These are phyloP conservation scores for Passalora sequoiae DNA, from an alignment of 2,329 filamentous ascomycete genomes.

Conservation along the genomic window DNA sequence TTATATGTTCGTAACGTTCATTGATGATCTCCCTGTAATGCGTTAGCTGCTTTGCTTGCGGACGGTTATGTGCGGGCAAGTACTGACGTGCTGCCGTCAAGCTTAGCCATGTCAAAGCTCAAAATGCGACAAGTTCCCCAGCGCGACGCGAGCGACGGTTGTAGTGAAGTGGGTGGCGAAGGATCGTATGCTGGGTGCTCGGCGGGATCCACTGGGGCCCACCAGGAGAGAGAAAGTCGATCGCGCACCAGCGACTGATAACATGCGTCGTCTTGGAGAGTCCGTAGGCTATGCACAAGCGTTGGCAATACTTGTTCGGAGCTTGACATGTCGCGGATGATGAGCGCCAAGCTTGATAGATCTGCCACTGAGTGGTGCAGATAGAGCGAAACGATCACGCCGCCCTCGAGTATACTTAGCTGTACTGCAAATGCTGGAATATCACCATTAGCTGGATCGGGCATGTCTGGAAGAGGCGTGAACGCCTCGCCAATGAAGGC, in stretches of 20 bases:
- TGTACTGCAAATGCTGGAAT: slow-evolving; percentile 22
- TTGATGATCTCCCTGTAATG: slow-evolving; percentile 14
- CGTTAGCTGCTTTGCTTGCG: not conserved
- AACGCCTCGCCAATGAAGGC: slow-evolving; percentile 9
- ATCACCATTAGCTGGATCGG: slow-evolving; percentile 6
- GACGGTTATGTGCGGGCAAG: not conserved
- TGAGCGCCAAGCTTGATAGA: slow-evolving; percentile 13
- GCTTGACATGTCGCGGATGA: slow-evolving; percentile 19
- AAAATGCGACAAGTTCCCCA: slow-evolving; percentile 13
- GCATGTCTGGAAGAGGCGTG: slow-evolving; percentile 17
- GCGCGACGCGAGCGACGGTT: not conserved
- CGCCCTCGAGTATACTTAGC: slow-evolving; percentile 21
- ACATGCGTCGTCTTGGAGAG: slow-evolving; percentile 12
- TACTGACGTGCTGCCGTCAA: slow-evolving; percentile 5
- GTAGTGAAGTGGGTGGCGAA: not conserved
- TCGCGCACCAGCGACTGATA: slow-evolving; percentile 13
- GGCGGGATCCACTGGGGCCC: slow-evolving; percentile 7
- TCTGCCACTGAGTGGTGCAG: slow-evolving; percentile 23
- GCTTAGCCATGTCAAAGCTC: slow-evolving; percentile 15
- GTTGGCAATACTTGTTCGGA: slow-evolving; percentile 8
- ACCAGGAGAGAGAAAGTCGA: slow-evolving; percentile 13
- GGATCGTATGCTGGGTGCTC: slow-evolving; percentile 9
- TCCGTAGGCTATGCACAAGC: not conserved
- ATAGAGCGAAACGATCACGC: slow-evolving; percentile 21
- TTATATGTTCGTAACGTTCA: slow-evolving; percentile 8